Percentiles rank a stretch among this genome's conserved stretches.
phyloP scores from a whole-genome alignment of 257 asterid species.

The Henckelia pumila region DNA sequence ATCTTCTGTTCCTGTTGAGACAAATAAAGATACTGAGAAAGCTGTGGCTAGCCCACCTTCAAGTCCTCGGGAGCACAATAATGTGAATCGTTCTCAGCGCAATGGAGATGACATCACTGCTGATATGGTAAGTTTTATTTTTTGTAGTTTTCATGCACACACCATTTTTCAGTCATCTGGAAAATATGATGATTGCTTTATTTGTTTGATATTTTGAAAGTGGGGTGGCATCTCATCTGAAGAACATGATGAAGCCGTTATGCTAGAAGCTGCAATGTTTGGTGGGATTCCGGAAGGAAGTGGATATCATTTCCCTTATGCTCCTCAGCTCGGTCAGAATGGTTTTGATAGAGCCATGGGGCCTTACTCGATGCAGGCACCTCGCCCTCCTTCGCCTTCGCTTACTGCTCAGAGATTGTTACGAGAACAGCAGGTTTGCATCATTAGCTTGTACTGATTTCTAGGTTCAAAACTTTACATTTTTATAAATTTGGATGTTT shows the following conservation, averaged over 20 bases:
- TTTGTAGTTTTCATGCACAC: conserved; percentile 6
- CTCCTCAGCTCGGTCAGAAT: conserved; percentile 60
- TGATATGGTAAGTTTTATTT: conserved; percentile 54
- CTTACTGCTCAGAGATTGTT: conserved; percentile 90
- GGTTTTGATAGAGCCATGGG: conserved; percentile 46
- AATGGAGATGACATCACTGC: conserved; percentile 54
- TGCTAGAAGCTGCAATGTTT: conserved; percentile 99
- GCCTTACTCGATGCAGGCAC: conserved; percentile 45
- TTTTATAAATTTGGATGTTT: conserved; percentile 19
- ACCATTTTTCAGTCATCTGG: conserved; percentile 9
- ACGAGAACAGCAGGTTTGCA: conserved; percentile 91
- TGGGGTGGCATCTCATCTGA: conserved; percentile 98
- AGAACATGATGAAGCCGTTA: conserved; percentile 98
- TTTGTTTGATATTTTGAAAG: conserved; percentile 39
- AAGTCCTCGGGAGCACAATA: conserved; percentile 52
- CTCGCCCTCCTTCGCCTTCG: conserved; percentile 93
- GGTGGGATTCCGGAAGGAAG: conserved; percentile 88
- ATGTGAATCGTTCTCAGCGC: conserved; percentile 35
- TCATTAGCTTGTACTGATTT: conserved; percentile 21
- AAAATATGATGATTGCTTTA: background rate
- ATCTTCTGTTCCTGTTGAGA: conserved; percentile 46
- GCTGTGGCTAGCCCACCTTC: conserved; percentile 60
- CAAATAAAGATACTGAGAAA: conserved; percentile 44
- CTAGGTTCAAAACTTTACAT: conserved; percentile 21
- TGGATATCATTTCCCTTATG: conserved; percentile 60